A percentile compares a stretch with the other conserved stretches of the same genome.
Evolutionary conservation across 345 rosid species (phyloP).

Genomic region (Trapa incisa): DNA sequence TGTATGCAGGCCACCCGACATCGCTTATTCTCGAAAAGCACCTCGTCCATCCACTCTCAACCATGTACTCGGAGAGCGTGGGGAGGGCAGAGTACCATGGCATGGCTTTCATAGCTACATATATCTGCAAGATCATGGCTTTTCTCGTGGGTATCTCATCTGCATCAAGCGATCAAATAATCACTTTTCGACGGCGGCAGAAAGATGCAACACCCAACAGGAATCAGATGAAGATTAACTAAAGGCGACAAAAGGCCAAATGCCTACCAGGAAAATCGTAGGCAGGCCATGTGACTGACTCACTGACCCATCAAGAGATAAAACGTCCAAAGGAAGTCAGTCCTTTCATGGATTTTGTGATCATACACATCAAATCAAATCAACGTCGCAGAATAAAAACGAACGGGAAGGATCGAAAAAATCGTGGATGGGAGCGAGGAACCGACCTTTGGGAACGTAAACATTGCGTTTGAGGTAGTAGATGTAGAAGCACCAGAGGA

Average conservation of each 20-base stretch:
- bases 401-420: not conserved
- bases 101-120: conserved; percentile 91
- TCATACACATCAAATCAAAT: not conserved
- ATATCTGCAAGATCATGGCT: conserved; percentile 81
- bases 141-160: conserved; percentile 82
- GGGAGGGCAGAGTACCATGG: conserved; percentile 85
- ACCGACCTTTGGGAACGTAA: conserved; percentile 61
- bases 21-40: conserved; percentile 54
- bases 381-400: not conserved
- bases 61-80: conserved; percentile 65
- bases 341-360: not conserved
- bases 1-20: conserved; percentile 45
- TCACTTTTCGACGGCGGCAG: not conserved
- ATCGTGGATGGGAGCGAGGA: not conserved
- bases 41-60: conserved; percentile 85
- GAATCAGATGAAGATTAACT: not conserved
- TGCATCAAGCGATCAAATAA: conserved; percentile 18
- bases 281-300: not conserved
- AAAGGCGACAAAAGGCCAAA: not conserved
- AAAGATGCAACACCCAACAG: not conserved
- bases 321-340: not conserved
- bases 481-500: conserved; percentile 85
- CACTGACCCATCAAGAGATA: not conserved
- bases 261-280: not conserved
- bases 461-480: conserved; percentile 72